Evolutionary conservation across 2,329 filamentous ascomycete genomes (phyloP), one percentile per base, ranked within the genome.

Genomic region (Colletotrichum trifolii): DNA sequence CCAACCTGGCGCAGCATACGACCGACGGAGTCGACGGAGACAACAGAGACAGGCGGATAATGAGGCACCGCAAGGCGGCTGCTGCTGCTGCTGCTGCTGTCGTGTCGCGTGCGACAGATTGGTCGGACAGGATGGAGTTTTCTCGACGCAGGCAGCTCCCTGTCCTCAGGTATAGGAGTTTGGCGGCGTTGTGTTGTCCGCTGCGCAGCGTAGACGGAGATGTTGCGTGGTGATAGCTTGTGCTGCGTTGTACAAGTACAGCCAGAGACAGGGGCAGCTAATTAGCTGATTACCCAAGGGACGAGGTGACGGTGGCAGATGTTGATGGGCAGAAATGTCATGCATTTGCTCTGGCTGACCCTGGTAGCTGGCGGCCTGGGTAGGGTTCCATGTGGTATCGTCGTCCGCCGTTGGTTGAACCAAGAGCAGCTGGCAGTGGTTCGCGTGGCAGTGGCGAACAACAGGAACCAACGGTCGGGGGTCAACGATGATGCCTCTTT

Each of bases 311-410:
- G 36, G 62, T 57, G 45, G 12, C 17, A 11, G 52, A 56, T 53
- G 58, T 54, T 50, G 55, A 65, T 61, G 36, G 56, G 48, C 40
- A 39, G 34, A 49, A 62, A 62, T 55, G 63, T 62, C 63, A 53
- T 66, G 58, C 63, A 54, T 52, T 53, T 47, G 40, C n/a, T 39
- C 15, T 63, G 63, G 63, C 48, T 57, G 47, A 42, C 15, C 13
- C 33, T 15, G n/a, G 33, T 12, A 49, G 33, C 17, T 55, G 25
- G 25, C 25, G 25, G 25, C 25, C 25, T 25, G 25, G 17, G 17
- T 38, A n/a, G 54, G 36, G 7, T 34, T 39, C 25, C 12, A 15
- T 54, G 15, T 17, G 17, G 45, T 47, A 47, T 47, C 6, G 46
- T 38, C 13, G 43, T 8, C 11, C 43, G 13, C 33, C 33, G 25